phyloP scores from a whole-genome alignment of 257 asterid species.

The Jacaranda mimosifolia region DNA sequence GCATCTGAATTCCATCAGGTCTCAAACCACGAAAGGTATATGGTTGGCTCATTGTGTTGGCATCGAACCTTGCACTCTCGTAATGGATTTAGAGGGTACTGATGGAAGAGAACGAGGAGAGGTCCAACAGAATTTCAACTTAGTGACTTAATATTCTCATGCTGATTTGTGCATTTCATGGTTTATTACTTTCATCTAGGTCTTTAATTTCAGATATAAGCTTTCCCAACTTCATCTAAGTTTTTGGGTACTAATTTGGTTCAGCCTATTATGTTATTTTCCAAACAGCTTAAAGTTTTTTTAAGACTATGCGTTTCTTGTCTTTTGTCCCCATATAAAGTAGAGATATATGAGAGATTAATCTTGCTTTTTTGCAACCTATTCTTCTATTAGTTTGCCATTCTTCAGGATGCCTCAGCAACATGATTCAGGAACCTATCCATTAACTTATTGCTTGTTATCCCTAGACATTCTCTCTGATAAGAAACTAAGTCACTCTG shows the following conservation, averaged over 20 bases:
- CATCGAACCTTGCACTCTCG: constrained; percentile 81
- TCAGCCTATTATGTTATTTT: constrained; percentile 16
- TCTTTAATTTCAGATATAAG: constrained; percentile 7
- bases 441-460: constrained; percentile 21
- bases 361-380: constrained; percentile 5
- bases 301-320: not conserved
- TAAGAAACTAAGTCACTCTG: constrained; percentile 15
- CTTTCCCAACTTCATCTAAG: constrained; percentile 28
- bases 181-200: constrained; percentile 13
- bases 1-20: constrained; percentile 53
- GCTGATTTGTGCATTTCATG: constrained; percentile 14
- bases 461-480: constrained; percentile 11
- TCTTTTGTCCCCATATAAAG: constrained; percentile 2
- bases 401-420: constrained; percentile 20
- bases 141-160: constrained; percentile 10
- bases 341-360: not conserved
- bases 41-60: constrained; percentile 80
- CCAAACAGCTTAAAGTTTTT: not conserved
- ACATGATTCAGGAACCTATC: constrained; percentile 29
- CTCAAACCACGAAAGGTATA: constrained; percentile 87
- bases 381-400: constrained; percentile 10
- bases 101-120: constrained; percentile 99
- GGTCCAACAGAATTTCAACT: constrained; percentile 53
- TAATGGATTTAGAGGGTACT: constrained; percentile 99
- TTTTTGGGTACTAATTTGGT: constrained; percentile 20